Percentiles rank a stretch among this genome's conserved stretches.
phyloP scores from a whole-genome alignment of 495 filamentous ascomycete species.

The Tuber umbilicatum region DNA sequence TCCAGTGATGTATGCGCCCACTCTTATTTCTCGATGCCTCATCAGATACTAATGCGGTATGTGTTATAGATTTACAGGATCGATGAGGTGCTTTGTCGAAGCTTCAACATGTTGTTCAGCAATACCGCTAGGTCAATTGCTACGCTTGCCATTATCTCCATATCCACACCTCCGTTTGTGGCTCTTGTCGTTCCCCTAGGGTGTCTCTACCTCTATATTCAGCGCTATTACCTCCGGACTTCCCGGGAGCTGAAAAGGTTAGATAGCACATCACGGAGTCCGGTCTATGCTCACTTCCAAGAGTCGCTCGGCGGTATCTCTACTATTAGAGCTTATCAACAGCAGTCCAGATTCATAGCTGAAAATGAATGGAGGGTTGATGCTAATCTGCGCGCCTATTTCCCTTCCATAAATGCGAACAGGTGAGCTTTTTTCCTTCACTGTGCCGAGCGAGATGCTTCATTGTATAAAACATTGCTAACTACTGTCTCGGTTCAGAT shows the following conservation, averaged over 20 bases:
- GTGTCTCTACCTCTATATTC: slow-evolving; percentile 82
- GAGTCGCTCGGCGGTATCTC: slow-evolving; percentile 90
- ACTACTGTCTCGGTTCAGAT: slow-evolving; percentile 49
- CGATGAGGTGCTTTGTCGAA: slow-evolving; percentile 87
- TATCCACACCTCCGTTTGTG: slow-evolving; percentile 73
- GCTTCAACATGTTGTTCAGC: slow-evolving; percentile 89
- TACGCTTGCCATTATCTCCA: slow-evolving; percentile 77
- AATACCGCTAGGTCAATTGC: slow-evolving; percentile 79
- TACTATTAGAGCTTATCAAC: slow-evolving; percentile 94
- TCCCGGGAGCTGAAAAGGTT: slow-evolving; percentile 93
- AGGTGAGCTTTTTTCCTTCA: slow-evolving; percentile 35
- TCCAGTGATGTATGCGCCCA: slow-evolving; percentile 54
- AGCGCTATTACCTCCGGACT: slow-evolving; percentile 93
- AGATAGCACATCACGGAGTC: slow-evolving; percentile 89
- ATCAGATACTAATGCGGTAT: slow-evolving; percentile 34
- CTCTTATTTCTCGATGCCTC: slow-evolving; percentile 29
- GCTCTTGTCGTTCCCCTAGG: slow-evolving; percentile 72
- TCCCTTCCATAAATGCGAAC: slow-evolving; percentile 93
- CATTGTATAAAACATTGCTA: slow-evolving; percentile 25
- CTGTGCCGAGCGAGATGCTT: slow-evolving; percentile 6
- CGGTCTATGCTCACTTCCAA: slow-evolving; percentile 97
- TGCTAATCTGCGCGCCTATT: slow-evolving; percentile 90
- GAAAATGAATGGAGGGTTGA: slow-evolving; percentile 99
- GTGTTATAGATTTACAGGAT: slow-evolving; percentile 77
- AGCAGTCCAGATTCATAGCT: slow-evolving; percentile 74